phyloP scores from a whole-genome alignment of 768 basidiomycete species.

The Kwoniella sp. region DNA sequence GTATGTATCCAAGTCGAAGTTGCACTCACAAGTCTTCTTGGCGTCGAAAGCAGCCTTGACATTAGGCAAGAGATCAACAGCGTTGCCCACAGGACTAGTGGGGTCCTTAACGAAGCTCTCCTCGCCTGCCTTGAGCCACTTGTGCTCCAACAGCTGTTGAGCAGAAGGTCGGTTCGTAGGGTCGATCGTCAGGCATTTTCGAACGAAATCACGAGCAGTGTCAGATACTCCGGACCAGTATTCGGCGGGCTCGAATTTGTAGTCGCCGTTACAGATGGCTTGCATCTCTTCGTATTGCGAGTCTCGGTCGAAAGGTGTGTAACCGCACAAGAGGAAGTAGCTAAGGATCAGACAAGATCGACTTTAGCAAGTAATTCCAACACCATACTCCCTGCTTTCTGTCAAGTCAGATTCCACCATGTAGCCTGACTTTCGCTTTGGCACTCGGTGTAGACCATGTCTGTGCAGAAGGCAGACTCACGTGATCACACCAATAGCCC shows the following conservation, averaged over 20 bases:
- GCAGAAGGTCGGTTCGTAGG: conserved; percentile 79
- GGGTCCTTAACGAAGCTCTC: conserved; percentile 72
- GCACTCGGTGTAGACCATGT: not conserved
- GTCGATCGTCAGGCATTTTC: conserved; percentile 79
- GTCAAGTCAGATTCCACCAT: no score
- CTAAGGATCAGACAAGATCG: conserved; percentile 25
- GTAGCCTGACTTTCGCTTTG: no score
- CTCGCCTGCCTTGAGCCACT: conserved; percentile 68
- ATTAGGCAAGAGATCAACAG: conserved; percentile 79
- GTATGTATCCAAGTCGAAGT: no score
- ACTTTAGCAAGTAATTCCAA: no score
- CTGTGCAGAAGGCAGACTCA: conserved; percentile 19
- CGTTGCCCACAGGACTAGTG: conserved; percentile 59
- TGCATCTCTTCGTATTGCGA: conserved; percentile 79
- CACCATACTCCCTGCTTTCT: no score
- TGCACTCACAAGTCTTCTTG: conserved; percentile 72
- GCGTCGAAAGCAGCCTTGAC: conserved; percentile 90
- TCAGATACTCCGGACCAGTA: conserved; percentile 58
- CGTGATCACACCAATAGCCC: conserved; percentile 98
- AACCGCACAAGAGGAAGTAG: conserved; percentile 84
- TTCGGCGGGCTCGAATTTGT: conserved; percentile 77
- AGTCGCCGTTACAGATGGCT: conserved; percentile 90
- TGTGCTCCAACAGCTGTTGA: conserved; percentile 69
- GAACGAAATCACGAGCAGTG: conserved; percentile 76
- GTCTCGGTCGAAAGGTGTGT: conserved; percentile 97